A percentile compares a stretch with the other conserved stretches of the same genome.
phyloP scores from a whole-genome alignment of 176 grass and related monocot species.

The Elymus sibiricus region DNA sequence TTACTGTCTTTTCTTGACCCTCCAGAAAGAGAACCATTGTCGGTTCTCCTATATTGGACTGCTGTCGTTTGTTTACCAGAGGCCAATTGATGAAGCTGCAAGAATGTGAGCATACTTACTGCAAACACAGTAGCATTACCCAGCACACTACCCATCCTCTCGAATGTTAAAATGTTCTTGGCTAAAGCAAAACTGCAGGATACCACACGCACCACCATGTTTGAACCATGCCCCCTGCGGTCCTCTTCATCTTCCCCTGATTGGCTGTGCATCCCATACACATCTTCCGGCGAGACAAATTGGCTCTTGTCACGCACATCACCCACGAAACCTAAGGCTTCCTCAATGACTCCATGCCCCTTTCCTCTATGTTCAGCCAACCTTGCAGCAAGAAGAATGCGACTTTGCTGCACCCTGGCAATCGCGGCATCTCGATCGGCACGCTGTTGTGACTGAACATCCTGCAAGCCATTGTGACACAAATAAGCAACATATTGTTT shows the following conservation, averaged over 20 bases:
- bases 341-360: slow-evolving; percentile 62
- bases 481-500: slow-evolving; percentile 14
- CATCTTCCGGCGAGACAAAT: slow-evolving; percentile 32
- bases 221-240: slow-evolving; percentile 19
- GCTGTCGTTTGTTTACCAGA: slow-evolving; percentile 21
- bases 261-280: slow-evolving; percentile 22
- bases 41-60: background rate
- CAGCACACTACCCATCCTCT: slow-evolving; percentile 39
- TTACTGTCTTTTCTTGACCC: background rate
- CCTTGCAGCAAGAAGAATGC: slow-evolving; percentile 57
- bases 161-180: slow-evolving; percentile 30
- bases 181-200: slow-evolving; percentile 45
- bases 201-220: slow-evolving; percentile 40
- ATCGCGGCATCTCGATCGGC: slow-evolving; percentile 49
- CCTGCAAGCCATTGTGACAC: slow-evolving; percentile 28
- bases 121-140: slow-evolving; percentile 59
- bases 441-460: slow-evolving; percentile 56
- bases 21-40: background rate
- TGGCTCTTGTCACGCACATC: slow-evolving; percentile 39
- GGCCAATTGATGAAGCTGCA: slow-evolving; percentile 54
- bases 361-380: slow-evolving; percentile 62
- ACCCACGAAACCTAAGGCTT: slow-evolving; percentile 57
- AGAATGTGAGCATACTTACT: slow-evolving; percentile 55
- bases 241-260: slow-evolving; percentile 22
- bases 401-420: slow-evolving; percentile 66